phyloP scores from a whole-genome alignment of 2,329 filamentous ascomycete species.

The Knoxdaviesia capensis region DNA sequence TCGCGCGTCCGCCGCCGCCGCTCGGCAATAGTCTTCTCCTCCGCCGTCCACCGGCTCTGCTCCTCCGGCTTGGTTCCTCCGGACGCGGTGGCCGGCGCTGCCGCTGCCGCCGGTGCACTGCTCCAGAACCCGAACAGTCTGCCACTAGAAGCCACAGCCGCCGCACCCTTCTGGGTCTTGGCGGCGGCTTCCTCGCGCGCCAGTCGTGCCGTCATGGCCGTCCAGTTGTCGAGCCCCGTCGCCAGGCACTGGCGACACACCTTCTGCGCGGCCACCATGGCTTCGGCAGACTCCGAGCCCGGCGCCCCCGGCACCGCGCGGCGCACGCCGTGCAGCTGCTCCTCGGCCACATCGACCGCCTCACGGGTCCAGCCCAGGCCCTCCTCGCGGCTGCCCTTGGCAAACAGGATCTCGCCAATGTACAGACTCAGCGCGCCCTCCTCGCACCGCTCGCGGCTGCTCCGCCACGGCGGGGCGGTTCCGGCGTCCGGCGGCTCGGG shows the following conservation, averaged over 20 bases:
- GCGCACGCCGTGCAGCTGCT: constrained; percentile 28
- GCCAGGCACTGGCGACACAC: constrained; percentile 61
- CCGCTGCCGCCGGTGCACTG: constrained; percentile 7
- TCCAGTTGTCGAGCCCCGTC: constrained; percentile 66
- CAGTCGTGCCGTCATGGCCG: constrained; percentile 53
- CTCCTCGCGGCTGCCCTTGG: constrained; percentile 37
- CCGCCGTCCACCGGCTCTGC: constrained; percentile 30
- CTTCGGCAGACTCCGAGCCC: not conserved
- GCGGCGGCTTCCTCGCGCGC: constrained; percentile 26
- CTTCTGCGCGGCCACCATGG: constrained; percentile 13
- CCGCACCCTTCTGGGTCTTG: constrained; percentile 9
- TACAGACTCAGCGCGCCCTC: constrained; percentile 76
- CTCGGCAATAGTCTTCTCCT: constrained; percentile 32
- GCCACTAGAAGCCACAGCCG: constrained; percentile 3
- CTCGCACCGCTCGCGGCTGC: constrained; percentile 49
- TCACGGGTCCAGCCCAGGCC: constrained; percentile 82
- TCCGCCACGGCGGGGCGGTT: constrained; percentile 43
- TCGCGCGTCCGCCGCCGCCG: constrained; percentile 28
- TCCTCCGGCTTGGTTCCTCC: constrained; percentile 9
- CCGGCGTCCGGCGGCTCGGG: constrained; percentile 54
- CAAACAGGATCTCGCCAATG: constrained; percentile 83
- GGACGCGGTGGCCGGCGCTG: too few species aligned
- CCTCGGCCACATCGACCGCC: constrained; percentile 62
- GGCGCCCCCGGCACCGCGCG: not conserved
- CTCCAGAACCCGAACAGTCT: constrained; percentile 13